Percentiles rank a stretch among this genome's conserved stretches.
phyloP scores from a whole-genome alignment of 345 rosid genomes.

The Isatis tinctoria region DNA sequence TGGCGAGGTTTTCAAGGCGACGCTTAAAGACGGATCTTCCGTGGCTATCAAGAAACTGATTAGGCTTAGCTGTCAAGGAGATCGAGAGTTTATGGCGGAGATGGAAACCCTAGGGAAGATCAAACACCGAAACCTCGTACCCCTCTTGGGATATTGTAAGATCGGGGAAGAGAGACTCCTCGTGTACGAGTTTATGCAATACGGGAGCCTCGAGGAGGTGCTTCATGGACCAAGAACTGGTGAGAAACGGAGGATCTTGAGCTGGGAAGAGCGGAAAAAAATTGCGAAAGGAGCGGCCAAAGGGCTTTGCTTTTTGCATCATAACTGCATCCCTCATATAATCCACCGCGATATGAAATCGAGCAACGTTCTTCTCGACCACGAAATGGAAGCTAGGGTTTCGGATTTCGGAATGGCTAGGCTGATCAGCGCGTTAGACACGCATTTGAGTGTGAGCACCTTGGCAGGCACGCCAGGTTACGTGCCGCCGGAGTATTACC shows the following conservation, averaged over 20 bases:
- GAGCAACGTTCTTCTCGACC: slow-evolving; percentile 81
- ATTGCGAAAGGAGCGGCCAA: slow-evolving; percentile 91
- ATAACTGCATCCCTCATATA: slow-evolving; percentile 94
- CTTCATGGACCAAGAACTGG: slow-evolving; percentile 70
- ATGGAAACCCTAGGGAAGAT: slow-evolving; percentile 98
- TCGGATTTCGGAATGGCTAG: slow-evolving; percentile 99
- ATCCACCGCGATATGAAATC: slow-evolving; percentile 96
- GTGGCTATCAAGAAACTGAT: slow-evolving; percentile 96
- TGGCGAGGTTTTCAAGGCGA: slow-evolving; percentile 94
- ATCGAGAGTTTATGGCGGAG: slow-evolving; percentile 95
- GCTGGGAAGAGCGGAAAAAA: slow-evolving; percentile 86
- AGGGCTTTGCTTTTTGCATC: slow-evolving; percentile 92
- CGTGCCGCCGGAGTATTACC: slow-evolving; percentile 94
- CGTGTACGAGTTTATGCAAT: slow-evolving; percentile 91
- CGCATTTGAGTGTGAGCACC: slow-evolving; percentile 92
- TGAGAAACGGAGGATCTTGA: slow-evolving; percentile 47
- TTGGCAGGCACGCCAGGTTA: slow-evolving; percentile 97
- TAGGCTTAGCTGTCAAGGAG: slow-evolving; percentile 88
- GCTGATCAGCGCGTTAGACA: slow-evolving; percentile 91
- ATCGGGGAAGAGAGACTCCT: slow-evolving; percentile 91
- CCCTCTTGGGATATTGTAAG: slow-evolving; percentile 84
- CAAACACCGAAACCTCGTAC: slow-evolving; percentile 90
- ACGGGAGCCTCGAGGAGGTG: slow-evolving; percentile 87
- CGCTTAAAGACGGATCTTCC: slow-evolving; percentile 82
- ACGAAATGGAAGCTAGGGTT: slow-evolving; percentile 94